These are phyloP conservation scores for Torulaspora globosa DNA, from an alignment of 1,139 yeast genomes.

Conservation along the genomic window DNA sequence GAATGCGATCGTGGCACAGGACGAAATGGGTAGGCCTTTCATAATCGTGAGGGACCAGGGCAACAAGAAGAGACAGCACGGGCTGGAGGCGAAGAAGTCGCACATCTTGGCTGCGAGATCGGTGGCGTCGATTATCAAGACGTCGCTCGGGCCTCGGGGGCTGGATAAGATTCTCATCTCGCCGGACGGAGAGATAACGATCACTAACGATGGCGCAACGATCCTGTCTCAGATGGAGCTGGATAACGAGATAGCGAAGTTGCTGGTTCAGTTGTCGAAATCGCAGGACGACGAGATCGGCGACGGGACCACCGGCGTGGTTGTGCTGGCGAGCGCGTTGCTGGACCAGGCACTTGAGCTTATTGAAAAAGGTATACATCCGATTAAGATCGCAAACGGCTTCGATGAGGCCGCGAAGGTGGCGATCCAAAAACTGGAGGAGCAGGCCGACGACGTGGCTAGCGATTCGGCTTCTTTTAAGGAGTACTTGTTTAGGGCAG, in stretches of 20 bases:
- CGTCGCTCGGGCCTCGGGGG: conserved; percentile 97
- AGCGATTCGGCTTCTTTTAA: conserved; percentile 41
- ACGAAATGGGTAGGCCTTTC: conserved; percentile 98
- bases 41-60: conserved; percentile 98
- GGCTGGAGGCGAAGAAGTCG: conserved; percentile 90
- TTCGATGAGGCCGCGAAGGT: conserved; percentile 95
- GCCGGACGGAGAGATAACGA: conserved; percentile 96
- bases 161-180: conserved; percentile 87
- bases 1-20: conserved; percentile 97
- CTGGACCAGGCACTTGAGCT: conserved; percentile 92
- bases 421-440: conserved; percentile 74
- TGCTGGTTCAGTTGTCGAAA: conserved; percentile 86
- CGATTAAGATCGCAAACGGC: conserved; percentile 94
- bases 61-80: conserved; percentile 84
- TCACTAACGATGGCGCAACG: conserved; percentile 98
- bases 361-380: conserved; percentile 95
- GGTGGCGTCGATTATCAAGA: conserved; percentile 86
- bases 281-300: conserved; percentile 99
- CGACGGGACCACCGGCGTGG: conserved; percentile 99
- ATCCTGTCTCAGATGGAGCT: conserved; percentile 93
- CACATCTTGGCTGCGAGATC: conserved; percentile 96
- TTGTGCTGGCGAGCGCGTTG: conserved; percentile 89
- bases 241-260: conserved; percentile 92
- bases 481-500: conserved; percentile 72
- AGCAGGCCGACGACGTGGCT: conserved; percentile 50